Conservation (phyloP, 331 rosid species). For the Malus hybrid region DNA sequence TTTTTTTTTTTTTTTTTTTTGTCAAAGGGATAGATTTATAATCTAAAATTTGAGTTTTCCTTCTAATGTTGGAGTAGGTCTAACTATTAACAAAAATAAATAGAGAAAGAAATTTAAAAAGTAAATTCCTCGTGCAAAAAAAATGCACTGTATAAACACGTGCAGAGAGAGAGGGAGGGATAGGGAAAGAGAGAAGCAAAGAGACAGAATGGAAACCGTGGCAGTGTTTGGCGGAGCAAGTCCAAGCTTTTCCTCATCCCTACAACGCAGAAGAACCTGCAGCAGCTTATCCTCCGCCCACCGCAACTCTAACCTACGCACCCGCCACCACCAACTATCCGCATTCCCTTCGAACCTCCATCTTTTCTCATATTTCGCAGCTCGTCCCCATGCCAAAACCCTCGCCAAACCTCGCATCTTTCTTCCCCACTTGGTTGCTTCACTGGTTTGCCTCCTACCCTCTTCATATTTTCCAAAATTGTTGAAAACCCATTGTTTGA, state of each 20-base stretch:
- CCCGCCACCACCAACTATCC: constrained; percentile 32
- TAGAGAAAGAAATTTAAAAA: not conserved
- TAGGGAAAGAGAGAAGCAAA: constrained; percentile 2
- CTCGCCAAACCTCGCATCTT: constrained; percentile 47
- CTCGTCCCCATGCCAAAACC: constrained; percentile 33
- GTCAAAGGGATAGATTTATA: too few relatives aligned
- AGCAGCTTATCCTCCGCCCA: constrained; percentile 21
- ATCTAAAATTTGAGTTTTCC: too few relatives aligned
- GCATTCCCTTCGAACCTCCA: constrained; percentile 62
- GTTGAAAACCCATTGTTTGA: not conserved
- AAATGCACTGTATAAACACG: not conserved
- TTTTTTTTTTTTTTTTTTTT: too few relatives aligned
- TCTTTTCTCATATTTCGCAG: constrained; percentile 39
- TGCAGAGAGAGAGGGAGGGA: not conserved
- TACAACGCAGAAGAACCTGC: constrained; percentile 8
- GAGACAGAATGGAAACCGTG: constrained; percentile 35
- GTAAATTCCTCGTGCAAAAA: too few relatives aligned
- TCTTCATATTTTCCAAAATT: not conserved
- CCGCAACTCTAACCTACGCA: constrained; percentile 7
- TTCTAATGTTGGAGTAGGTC: too few relatives aligned
- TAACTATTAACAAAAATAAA: not conserved
- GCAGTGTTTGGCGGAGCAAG: constrained; percentile 48
- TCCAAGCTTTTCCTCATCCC: constrained; percentile 37
- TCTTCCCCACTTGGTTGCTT: constrained; percentile 73
- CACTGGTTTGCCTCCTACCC: constrained; percentile 42